Conservation (phyloP, 169 alveolate genomes). For the Theileria orientalis region DNA sequence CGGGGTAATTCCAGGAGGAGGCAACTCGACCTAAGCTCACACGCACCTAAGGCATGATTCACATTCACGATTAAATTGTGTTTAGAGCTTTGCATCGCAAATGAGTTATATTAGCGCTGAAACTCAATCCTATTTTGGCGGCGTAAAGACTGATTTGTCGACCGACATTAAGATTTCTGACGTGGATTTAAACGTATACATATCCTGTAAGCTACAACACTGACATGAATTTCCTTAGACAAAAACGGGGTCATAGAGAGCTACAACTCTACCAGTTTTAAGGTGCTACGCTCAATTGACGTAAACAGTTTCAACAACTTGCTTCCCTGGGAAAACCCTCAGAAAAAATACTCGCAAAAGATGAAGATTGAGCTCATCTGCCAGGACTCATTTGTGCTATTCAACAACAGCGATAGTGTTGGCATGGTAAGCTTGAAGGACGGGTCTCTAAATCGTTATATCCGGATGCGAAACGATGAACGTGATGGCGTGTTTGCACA, state of each 20-base stretch:
- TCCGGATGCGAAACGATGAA: no score
- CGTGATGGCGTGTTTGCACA: no score
- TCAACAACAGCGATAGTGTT: constrained; percentile 30
- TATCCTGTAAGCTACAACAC: constrained; percentile 49
- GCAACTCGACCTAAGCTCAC: no score
- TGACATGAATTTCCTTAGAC: no score
- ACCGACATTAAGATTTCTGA: constrained; percentile 27
- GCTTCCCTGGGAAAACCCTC: not conserved
- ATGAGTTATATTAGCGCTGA: no score
- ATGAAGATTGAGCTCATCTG: constrained; percentile 5
- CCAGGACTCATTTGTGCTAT: constrained; percentile 11
- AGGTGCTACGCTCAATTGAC: not conserved
- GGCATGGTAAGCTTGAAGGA: constrained; percentile 27
- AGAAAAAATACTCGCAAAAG: constrained; percentile 16
- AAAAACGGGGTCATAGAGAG: constrained; percentile 41
- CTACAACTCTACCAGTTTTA: constrained; percentile 35
- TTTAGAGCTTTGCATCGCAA: no score
- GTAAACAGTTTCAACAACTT: not conserved
- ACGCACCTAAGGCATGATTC: no score
- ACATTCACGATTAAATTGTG: no score
- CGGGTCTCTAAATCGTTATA: not conserved
- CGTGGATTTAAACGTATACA: constrained; percentile 24
- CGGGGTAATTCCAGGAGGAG: no score
- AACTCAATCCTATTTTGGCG: no score
- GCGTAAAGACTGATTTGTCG: not conserved